Base-by-base conservation (phyloP, 2,329 filamentous ascomycete genomes). In the Nemania sp. region DNA sequence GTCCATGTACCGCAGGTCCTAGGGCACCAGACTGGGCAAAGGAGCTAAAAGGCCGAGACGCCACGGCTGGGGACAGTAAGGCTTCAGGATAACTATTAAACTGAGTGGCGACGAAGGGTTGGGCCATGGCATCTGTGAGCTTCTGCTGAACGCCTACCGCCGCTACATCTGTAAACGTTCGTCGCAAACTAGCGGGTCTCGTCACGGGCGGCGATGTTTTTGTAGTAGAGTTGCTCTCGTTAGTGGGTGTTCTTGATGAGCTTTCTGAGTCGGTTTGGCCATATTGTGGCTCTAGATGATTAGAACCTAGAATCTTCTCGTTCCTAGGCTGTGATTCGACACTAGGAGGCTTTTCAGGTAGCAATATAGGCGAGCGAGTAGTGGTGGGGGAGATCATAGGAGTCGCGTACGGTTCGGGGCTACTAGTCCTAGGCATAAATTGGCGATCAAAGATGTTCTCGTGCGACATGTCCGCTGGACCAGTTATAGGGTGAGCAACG, bases 361-460 rank as follows among this genome's bases (percentile, higher is more conserved):
- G 22, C 41, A 67, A 29, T 55, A 57, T 55, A 56, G 77, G 66
- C 24, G 68, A 59, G 35, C 68, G 73, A 22, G 73, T 35, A 3
- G 76, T 71, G 10, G 73, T 72, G 1, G 81, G 80, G 15, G 83
- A 82, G 2, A 77, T 59, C 38, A 77, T 70, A 2, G 80, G 78
- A 5, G 79, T 76, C 41, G 77, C 75, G 52, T 82, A 77, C 2
- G 81, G 77, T 35, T 88, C 87, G 2, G 87, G 84, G 68, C 84
- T 88, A 41, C 82, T 80, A 5, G 82, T 82, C 63, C 84, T 82
- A 29, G 84, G 86, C 45, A 88, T 82, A 77, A 98, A 98, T 70
- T 90, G 90, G 77, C 87, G 90, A 27, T 98, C 95, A 76, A 98
- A 98, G 1, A 96, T 82, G 76, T 98, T 97, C 59, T 90, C 89